Evolutionary conservation across 129 eudicot species (phyloP), one percentile per base, ranked within the genome.

Genomic region (Helianthus annuus): DNA sequence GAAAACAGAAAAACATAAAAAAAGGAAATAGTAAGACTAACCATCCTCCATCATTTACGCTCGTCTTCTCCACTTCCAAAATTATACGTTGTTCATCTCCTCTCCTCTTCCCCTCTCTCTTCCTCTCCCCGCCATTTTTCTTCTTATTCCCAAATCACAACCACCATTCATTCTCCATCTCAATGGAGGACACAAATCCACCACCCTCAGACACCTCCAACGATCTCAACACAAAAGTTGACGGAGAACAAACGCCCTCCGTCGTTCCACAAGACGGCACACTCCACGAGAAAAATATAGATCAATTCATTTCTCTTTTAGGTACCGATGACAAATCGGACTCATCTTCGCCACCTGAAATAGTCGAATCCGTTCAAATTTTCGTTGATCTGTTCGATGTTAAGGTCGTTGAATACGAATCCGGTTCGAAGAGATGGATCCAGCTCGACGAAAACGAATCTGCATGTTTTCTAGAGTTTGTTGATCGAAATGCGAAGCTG

Each of bases 311-410:
- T 42, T 71, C 77, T 16, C 13, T 72, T 10, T 38, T 86, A 51
- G 36, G 3, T 3, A 14, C 16, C 64, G 38, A 60, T 68, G 72
- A 45, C 10, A 66, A 22, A 72, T 15, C 66, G 16, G 8, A 6
- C 80, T 58, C 45, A 60, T 6, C 13, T 1, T 49, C 76, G 38
- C 81, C 77, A 2, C 92, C 85, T 0, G 83, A 83, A 5, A 72
- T 87, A 1, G 83, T 90, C 0, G 77, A 70, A 0, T 70, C 27
- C 6, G 76, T 89, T 34, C 83, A 83, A 17, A 69, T 69, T 15
- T 89, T 81, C 48, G 72, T 79, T 1, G 65, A 76, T 66, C 78
- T 85, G 2, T 75, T 82, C 8, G 98, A 92, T 10, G 84, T 81
- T 13, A 76, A 59, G 74, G 74, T 87, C 56, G 83, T 74, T 15